These are phyloP conservation scores for Diaporthe velutina DNA, from an alignment of 2,329 filamentous ascomycete genomes.

Conservation along the genomic window DNA sequence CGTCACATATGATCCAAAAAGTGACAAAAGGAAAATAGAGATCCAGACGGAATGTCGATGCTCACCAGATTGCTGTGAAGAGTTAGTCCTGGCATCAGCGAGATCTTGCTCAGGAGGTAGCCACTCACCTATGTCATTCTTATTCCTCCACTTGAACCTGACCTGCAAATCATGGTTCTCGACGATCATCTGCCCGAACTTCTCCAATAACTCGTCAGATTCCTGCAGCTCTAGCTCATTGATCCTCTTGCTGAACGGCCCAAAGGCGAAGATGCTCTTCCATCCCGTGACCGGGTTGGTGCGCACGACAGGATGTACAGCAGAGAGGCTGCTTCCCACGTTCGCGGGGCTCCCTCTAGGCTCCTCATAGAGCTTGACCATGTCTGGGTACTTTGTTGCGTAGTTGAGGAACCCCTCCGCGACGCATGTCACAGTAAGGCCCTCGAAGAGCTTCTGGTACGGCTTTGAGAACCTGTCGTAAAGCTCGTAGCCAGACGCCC, in stretches of 20 bases:
- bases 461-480: constrained; percentile 67
- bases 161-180: constrained; percentile 39
- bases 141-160: constrained; percentile 38
- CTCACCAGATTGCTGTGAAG: neutral
- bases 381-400: constrained; percentile 46
- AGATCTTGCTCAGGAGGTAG: fast-evolving
- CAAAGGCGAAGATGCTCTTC: constrained; percentile 46
- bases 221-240: constrained; percentile 42
- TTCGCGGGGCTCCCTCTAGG: constrained; percentile 47
- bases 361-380: constrained; percentile 49
- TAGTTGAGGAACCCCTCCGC: constrained; percentile 53
- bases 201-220: constrained; percentile 34
- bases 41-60: no score
- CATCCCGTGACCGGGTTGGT: constrained; percentile 48
- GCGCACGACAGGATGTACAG: constrained; percentile 46
- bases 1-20: no score
- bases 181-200: constrained; percentile 27
- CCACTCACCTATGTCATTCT: constrained; percentile 44
- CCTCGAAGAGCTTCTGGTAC: constrained; percentile 65
- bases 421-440: constrained; percentile 61
- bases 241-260: constrained; percentile 43
- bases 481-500: constrained; percentile 72
- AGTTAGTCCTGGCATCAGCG: neutral
- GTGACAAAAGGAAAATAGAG: no score
- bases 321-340: constrained; percentile 37